Percentiles rank a stretch among this genome's conserved stretches.
Evolutionary conservation across 257 asterid species (phyloP).

Genomic region (Solanum piurae): DNA sequence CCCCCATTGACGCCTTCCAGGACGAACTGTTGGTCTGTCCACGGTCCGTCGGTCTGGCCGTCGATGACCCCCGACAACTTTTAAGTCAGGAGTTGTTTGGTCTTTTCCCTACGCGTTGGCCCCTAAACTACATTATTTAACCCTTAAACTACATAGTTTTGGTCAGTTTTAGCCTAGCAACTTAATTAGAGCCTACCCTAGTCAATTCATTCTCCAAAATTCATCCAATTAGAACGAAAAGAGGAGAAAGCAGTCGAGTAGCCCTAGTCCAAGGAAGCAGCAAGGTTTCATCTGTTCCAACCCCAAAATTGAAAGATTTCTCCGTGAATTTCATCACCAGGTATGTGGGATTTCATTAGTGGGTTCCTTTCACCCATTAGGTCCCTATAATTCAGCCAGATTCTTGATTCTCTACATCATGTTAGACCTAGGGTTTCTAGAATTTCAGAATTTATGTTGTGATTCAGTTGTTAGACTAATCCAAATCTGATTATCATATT

Average conservation of each 20-base stretch:
- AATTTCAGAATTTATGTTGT: too few relatives aligned
- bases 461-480: too few relatives aligned
- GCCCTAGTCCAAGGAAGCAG: neutral
- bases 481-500: too few relatives aligned
- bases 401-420: neutral
- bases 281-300: too few relatives aligned
- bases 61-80: fast-evolving
- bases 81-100: neutral
- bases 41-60: neutral
- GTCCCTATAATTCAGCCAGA: neutral
- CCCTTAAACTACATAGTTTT: neutral
- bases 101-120: neutral
- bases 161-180: neutral
- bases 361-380: neutral
- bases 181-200: neutral
- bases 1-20: too few relatives aligned
- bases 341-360: neutral
- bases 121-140: too few relatives aligned
- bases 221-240: too few relatives aligned
- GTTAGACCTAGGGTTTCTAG: too few relatives aligned
- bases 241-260: neutral
- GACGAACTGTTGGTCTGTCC: too few relatives aligned
- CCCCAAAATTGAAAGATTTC: neutral
- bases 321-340: neutral
- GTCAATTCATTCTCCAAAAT: neutral